These are phyloP conservation scores for Omphalotus guepiniiformis DNA, from an alignment of 768 basidiomycete species.

Conservation along the genomic window DNA sequence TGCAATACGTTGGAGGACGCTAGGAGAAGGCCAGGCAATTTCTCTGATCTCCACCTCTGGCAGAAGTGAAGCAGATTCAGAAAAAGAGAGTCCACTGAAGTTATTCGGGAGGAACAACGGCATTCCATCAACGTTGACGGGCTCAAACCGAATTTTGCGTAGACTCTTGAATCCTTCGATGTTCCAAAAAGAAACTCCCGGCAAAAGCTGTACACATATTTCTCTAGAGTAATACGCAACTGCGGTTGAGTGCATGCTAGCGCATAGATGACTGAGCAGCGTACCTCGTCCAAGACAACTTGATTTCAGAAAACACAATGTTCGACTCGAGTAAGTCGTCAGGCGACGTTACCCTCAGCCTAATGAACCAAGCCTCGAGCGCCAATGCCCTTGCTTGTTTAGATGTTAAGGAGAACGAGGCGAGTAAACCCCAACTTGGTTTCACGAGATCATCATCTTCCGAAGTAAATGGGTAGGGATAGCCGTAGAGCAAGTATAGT, in stretches of 20 bases:
- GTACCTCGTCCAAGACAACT: constrained; percentile 1
- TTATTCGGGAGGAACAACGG: no score
- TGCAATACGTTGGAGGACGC: not conserved
- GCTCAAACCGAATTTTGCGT: not conserved
- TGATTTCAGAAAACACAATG: not conserved
- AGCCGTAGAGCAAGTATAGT: no score
- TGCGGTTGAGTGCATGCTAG: no score
- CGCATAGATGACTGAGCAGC: not conserved
- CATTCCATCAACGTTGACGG: not conserved
- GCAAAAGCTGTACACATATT: not conserved
- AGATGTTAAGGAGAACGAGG: not conserved
- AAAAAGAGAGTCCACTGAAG: no score
- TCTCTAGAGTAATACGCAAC: not conserved
- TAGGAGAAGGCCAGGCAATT: constrained; percentile 1
- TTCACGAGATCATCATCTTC: no score
- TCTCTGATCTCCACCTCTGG: constrained; percentile 1
- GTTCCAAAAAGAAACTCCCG: not conserved
- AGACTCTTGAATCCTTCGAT: not conserved
- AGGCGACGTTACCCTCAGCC: not conserved
- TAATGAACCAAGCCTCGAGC: constrained; percentile 1
- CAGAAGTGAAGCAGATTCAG: no score
- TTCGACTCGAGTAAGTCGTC: not conserved
- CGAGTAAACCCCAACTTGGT: not conserved
- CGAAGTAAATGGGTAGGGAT: no score
- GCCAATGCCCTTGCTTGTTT: not conserved